Base-by-base conservation (phyloP, 352 stramenopile genomes). In the Plasmopara muralis region DNA sequence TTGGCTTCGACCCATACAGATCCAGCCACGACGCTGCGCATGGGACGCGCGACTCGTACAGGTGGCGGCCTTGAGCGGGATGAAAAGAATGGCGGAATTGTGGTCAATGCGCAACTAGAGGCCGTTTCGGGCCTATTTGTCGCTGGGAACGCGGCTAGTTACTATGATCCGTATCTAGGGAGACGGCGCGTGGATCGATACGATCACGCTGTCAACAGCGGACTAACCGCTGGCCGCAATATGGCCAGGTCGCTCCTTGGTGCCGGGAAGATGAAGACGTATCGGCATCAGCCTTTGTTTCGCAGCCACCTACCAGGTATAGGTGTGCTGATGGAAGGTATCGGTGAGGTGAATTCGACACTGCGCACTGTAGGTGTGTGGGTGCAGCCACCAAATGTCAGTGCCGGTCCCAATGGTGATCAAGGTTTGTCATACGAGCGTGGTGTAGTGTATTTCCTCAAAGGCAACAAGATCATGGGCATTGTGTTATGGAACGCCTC, bases 171-270 rank as follows among this genome's bases (percentile, higher is more conserved):
- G 38, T 87, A 87, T 43, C 47, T 97, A 38, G 89, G 88, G 0
- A 64, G 87, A 15, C 71, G 89, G 7, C 82, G 89, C n/a, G 83
- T 96, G 15, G 87, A 96, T 52, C 70, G 82, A 6, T 97, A 96
- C 60, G 89, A 97, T 60, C 88, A 97, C 53, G 87, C 87, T 2
- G 85, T 97, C 13, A 97, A 97, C 70, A 93, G 77, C 25, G 89
- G 89, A 0, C 69, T 97, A 4, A 70, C 85, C 12, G 89, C 88
- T 2, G 88, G 86, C 1, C 67, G 85, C 28, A 96, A 96, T 62
- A 96, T 96, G 86, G 85, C 83, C 45, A 55, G 60, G 35, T 80
- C 72, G 25, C 59, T 79, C 9, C 61, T 53, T 6, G 55, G 64
- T 2, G 56, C 53, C 0, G 64, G 61, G 4, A 83, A 84, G 40